phyloP scores from a whole-genome alignment of 148 eudicot genomes.

The Agrostemma githago region DNA sequence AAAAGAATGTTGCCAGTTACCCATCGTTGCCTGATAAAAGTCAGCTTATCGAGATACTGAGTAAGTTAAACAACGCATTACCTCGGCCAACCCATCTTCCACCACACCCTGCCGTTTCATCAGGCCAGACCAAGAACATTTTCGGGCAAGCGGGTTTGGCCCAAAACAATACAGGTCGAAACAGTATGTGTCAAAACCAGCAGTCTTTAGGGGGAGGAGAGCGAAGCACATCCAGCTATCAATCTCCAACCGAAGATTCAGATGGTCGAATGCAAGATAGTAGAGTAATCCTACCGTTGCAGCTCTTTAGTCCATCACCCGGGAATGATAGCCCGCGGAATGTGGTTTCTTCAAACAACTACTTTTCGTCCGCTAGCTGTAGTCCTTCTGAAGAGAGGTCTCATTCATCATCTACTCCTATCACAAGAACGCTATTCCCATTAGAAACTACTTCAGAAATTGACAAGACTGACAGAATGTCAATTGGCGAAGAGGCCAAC shows the following conservation, averaged over 20 bases:
- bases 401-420: constrained; percentile 29
- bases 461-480: constrained; percentile 21
- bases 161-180: constrained; percentile 29
- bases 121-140: constrained; percentile 19
- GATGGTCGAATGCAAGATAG: constrained; percentile 51
- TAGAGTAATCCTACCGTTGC: constrained; percentile 42
- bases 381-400: constrained; percentile 58
- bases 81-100: constrained; percentile 44
- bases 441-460: constrained; percentile 24
- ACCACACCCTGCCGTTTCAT: constrained; percentile 24
- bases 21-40: constrained; percentile 46
- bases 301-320: constrained; percentile 66
- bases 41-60: constrained; percentile 63
- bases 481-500: constrained; percentile 17
- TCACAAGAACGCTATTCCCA: constrained; percentile 32
- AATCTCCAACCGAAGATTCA: constrained; percentile 61
- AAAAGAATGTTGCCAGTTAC: constrained; percentile 33
- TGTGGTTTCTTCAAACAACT: constrained; percentile 40
- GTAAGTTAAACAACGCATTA: constrained; percentile 56
- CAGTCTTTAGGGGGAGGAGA: constrained; percentile 42
- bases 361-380: constrained; percentile 71
- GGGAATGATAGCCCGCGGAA: constrained; percentile 50
- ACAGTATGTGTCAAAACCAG: constrained; percentile 26
- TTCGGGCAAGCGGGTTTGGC: constrained; percentile 24
- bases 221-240: constrained; percentile 61